These are phyloP conservation scores for Priceomyces melissophilus DNA, from an alignment of 805 yeast species.

Conservation along the genomic window DNA sequence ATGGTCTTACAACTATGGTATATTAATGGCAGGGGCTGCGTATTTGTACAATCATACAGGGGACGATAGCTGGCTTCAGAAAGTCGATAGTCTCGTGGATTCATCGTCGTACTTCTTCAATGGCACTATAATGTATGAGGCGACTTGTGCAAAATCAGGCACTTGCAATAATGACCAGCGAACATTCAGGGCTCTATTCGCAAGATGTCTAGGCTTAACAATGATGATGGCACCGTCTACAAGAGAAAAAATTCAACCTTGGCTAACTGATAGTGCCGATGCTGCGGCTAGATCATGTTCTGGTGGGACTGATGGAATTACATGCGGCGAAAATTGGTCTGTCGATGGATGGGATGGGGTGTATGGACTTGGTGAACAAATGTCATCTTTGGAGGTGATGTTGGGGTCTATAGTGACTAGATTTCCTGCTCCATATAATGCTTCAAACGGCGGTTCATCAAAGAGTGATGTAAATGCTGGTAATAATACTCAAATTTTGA, in stretches of 20 bases:
- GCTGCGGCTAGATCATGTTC: conserved; percentile 79
- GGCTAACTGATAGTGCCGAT: conserved; percentile 48
- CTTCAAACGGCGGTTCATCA: conserved; percentile 36
- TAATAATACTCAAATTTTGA: conserved; percentile 29
- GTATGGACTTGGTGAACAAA: conserved; percentile 84
- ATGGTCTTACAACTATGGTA: conserved; percentile 74
- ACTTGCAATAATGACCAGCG: conserved; percentile 73
- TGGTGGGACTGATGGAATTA: conserved; percentile 85
- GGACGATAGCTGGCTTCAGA: conserved; percentile 40
- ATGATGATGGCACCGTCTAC: conserved; percentile 52
- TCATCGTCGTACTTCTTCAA: conserved; percentile 46
- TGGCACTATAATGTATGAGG: conserved; percentile 55
- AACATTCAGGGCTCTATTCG: conserved; percentile 64
- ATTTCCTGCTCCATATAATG: conserved; percentile 29
- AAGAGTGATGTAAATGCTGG: conserved; percentile 36
- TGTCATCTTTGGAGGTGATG: conserved; percentile 68
- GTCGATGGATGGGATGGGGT: conserved; percentile 57
- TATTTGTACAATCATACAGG: conserved; percentile 62
- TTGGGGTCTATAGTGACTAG: conserved; percentile 28
- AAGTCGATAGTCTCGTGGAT: conserved; percentile 32
- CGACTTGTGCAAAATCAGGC: conserved; percentile 44
- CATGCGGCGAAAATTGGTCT: conserved; percentile 80
- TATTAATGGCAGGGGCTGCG: conserved; percentile 65
- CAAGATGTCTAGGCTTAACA: conserved; percentile 61
- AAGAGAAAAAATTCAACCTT: conserved; percentile 37